Base-by-base conservation (phyloP, 257 asterid genomes). In the Nicotiana obtusifolia region DNA sequence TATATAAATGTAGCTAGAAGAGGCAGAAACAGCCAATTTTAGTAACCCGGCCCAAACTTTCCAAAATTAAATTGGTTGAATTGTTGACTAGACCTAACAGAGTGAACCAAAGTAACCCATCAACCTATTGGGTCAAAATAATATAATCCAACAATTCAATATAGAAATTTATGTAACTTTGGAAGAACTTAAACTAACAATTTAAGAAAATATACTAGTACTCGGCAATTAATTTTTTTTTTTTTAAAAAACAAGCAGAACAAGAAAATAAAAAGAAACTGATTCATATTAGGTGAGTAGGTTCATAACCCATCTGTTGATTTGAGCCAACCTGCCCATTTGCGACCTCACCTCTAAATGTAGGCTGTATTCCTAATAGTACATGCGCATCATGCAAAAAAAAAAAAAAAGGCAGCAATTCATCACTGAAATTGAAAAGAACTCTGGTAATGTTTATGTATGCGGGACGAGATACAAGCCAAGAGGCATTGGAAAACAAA, bases 381-480 rank as follows among this genome's bases (percentile, higher is more conserved):
- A 0, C 77, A 41, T 3, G 7, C 33, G 5, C 33, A 0, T 75
- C 62, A 75, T 26, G 41, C 78, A 26, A 75, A 28, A 28, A 28
- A 26, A 26, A 26, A 26, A 26, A 26, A 33, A 49, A 24, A 0
- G 7, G 62, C 24, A 75, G 44, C 80, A 75, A 75, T 15, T 75
- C 26, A 24, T 24, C 7, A 15, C 62, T 24, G 44, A 47, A 49
- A 49, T 24, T 1, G 80, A 24, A 0, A 15, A 24, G 13, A 4
- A 75, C 24, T 49, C 80, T 49, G 62, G 80, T 41, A 75, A 49
- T 75, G 80, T 75, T 24, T 24, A 1, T 75, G 79, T 75, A 47
- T 49, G 79, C 41, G 10, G 68, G 59, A 85, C 17, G 81, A 82
- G 49, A 73, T 66, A 82, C 82, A 82, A 84, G 76, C 76, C 87